A percentile compares a stretch with the other conserved stretches of the same genome.
These are phyloP conservation scores for Helminthosporium solani DNA, from an alignment of 2,329 filamentous ascomycete genomes.

Conservation along the genomic window DNA sequence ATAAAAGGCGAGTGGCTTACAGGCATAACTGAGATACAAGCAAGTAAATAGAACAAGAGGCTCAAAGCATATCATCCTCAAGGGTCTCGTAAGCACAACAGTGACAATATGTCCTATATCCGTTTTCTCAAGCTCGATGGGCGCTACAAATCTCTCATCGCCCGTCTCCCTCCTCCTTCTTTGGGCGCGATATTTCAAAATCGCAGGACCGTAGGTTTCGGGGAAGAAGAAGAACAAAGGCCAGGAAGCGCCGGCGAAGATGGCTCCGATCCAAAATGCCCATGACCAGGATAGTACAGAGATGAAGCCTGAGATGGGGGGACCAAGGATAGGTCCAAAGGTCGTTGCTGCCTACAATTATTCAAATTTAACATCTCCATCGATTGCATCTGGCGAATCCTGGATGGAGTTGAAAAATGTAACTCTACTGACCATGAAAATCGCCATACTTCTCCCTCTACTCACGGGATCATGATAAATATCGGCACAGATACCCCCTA, in stretches of 20 bases:
- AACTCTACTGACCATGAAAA: conserved; percentile 27
- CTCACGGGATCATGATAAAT: conserved; percentile 58
- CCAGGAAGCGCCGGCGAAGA: conserved; percentile 65
- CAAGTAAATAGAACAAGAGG: conserved; percentile 73
- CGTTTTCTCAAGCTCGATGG: conserved; percentile 63
- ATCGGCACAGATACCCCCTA: conserved; percentile 64
- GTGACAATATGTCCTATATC: conserved; percentile 61
- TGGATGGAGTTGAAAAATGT: background rate
- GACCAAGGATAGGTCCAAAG: conserved; percentile 66
- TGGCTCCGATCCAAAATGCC: conserved; percentile 69
- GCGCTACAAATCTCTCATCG: conserved; percentile 56
- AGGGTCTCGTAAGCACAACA: conserved; percentile 68
- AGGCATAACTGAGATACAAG: conserved; percentile 64
- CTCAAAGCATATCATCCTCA: conserved; percentile 73
- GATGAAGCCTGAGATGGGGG: conserved; percentile 65
- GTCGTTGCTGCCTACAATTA: conserved; percentile 59
- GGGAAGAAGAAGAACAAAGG: conserved; percentile 62
- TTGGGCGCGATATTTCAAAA: conserved; percentile 55
- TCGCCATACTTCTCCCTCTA: conserved; percentile 33
- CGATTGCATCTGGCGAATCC: too few species aligned
- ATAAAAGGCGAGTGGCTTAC: conserved; percentile 38
- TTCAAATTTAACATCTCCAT: too few species aligned
- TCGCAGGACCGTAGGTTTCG: conserved; percentile 50
- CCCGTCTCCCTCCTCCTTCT: conserved; percentile 59
- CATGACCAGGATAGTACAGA: conserved; percentile 66